These are phyloP conservation scores for Penicillium pulvis DNA, from an alignment of 495 filamentous ascomycete species.

Conservation along the genomic window DNA sequence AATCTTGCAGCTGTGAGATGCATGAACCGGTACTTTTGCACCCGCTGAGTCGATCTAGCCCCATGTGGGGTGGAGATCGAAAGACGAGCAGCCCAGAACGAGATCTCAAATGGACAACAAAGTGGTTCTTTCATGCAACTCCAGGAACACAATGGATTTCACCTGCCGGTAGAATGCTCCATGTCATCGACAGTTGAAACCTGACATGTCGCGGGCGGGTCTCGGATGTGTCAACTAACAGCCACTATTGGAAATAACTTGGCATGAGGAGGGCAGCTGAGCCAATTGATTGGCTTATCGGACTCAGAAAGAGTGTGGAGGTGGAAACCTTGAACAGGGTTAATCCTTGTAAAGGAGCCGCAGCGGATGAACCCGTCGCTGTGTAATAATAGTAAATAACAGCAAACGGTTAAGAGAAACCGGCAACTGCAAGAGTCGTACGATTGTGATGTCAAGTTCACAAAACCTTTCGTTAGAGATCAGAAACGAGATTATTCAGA, in stretches of 20 bases:
- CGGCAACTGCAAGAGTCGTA: not conserved
- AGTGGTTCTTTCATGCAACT: not conserved
- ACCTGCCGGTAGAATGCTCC: conserved; percentile 10
- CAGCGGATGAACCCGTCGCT: conserved; percentile 16
- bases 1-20: conserved; percentile 21
- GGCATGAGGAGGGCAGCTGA: conserved; percentile 12
- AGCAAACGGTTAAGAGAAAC: not conserved
- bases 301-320: conserved; percentile 3
- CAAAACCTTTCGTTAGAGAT: conserved; percentile 8
- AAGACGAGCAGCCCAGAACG: not conserved
- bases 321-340: conserved; percentile 3
- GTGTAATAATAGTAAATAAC: conserved; percentile 11
- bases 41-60: conserved; percentile 12
- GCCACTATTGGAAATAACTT: conserved; percentile 27
- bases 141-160: not conserved
- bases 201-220: conserved; percentile 29
- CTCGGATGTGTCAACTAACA: conserved; percentile 17
- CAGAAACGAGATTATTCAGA: conserved; percentile 1
- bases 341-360: conserved; percentile 21
- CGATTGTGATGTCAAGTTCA: not conserved
- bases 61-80: conserved; percentile 9
- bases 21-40: conserved; percentile 30
- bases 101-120: not conserved
- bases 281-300: conserved; percentile 14
- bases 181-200: conserved; percentile 22